Evolutionary conservation across 345 rosid genomes (phyloP).

Genomic region (Hypericum androsaemum): DNA sequence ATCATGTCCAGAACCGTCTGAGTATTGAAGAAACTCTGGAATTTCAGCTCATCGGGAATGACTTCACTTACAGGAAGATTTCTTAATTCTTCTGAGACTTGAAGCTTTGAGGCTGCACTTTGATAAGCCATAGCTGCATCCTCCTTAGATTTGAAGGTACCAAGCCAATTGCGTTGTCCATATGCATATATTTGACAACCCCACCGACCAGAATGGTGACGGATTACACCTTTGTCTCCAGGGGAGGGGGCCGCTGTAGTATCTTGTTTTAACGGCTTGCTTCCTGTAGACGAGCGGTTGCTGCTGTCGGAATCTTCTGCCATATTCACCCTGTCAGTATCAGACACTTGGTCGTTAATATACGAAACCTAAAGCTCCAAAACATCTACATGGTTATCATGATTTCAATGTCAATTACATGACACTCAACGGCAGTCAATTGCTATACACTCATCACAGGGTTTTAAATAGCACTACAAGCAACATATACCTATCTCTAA

Average conservation of each 20-base stretch:
- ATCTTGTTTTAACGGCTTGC: conserved; percentile 16
- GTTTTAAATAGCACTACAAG: too few relatives aligned
- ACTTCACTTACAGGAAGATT: conserved; percentile 31
- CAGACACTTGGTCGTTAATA: too few relatives aligned
- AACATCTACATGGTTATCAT: too few relatives aligned
- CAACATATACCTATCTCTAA: too few relatives aligned
- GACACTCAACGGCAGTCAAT: too few relatives aligned
- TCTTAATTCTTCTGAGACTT: conserved; percentile 30
- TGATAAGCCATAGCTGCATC: conserved; percentile 68
- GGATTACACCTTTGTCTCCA: conserved; percentile 50
- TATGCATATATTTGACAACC: conserved; percentile 56
- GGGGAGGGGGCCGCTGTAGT: conserved; percentile 6
- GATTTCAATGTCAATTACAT: too few relatives aligned
- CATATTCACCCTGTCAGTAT: too few relatives aligned
- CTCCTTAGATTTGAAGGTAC: conserved; percentile 49
- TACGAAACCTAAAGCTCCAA: too few relatives aligned
- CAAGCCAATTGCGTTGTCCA: conserved; percentile 53
- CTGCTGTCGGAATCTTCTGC: not conserved
- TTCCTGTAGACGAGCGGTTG: too few relatives aligned
- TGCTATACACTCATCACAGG: too few relatives aligned
- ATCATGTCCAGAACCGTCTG: conserved; percentile 45
- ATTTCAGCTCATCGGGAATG: conserved; percentile 29
- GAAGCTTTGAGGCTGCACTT: conserved; percentile 47
- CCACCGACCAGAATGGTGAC: conserved; percentile 55
- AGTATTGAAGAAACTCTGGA: conserved; percentile 28